Base-by-base conservation (phyloP, 345 rosid species). In the Acer campestre region DNA sequence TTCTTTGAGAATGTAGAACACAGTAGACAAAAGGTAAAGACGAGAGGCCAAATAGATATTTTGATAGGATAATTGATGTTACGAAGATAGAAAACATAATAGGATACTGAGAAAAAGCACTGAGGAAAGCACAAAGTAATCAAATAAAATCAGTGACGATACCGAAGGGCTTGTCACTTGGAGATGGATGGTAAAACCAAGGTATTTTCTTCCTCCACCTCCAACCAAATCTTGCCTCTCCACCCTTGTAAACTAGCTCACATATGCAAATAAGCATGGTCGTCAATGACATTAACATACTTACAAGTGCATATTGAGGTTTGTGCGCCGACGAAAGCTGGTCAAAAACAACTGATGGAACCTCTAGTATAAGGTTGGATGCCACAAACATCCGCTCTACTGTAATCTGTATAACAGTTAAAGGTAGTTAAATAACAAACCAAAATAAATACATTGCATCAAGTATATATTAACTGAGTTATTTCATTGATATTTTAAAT, bases 201-300 rank as follows among this genome's bases (percentile, higher is more conserved):
- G 31, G 31, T 29, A 2, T 29, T 29, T 29, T 29, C 31, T 29
- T 29, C 31, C 3, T 74, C 25, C 16, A 38, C 46, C 11, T 74
- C 62, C 49, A 75, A 4, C 10, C 23, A 17, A 75, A 64, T 14
- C 46, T 66, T 51, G 13, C 64, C 70, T 65, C n/a, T 13, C 51
- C 1, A 17, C 71, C 61, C 9, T 53, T 49, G 46, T 55, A 63
- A 38, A 78, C 64, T 17, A 70, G 71, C 68, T 78, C 71, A 22
- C 3, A 10, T 13, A 78, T 22, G 53, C 71, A 71, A 35, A 63
- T 25, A 10, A 63, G 14, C 31, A 63, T 17, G 42, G 67, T 70
- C 18, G 42, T 17, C 8, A 71, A 78, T 27, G 81, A 71, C n/a
- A 71, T 53, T 25, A 78, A 64, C 71, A 66, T 71, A 29, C 49